phyloP scores from a whole-genome alignment of 495 filamentous ascomycete species.

The Halenospora varia region DNA sequence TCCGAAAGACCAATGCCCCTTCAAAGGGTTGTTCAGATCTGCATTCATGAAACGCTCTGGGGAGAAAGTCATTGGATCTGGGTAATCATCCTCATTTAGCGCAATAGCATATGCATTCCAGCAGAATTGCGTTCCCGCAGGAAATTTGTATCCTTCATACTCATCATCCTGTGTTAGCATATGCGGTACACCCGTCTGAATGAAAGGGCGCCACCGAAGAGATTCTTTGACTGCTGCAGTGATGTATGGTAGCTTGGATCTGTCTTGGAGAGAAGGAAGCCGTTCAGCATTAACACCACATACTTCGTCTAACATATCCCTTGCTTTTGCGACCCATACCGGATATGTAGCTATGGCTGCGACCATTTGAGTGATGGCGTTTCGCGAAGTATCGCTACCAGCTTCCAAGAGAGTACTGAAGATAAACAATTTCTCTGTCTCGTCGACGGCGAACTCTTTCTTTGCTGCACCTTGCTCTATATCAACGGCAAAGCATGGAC shows the following conservation, averaged over 20 bases:
- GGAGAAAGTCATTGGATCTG: constrained; percentile 30
- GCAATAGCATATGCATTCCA: constrained; percentile 29
- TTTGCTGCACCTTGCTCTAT: constrained; percentile 32
- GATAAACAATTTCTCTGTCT: constrained; percentile 34
- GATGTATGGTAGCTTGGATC: constrained; percentile 8
- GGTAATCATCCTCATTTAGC: constrained; percentile 25
- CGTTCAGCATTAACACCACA: constrained; percentile 30
- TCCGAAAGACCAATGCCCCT: constrained; percentile 39
- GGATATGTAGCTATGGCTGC: constrained; percentile 34
- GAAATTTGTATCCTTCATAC: constrained; percentile 47
- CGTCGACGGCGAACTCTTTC: constrained; percentile 34
- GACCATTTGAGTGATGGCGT: constrained; percentile 34
- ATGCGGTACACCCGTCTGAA: constrained; percentile 12
- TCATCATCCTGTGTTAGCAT: constrained; percentile 37
- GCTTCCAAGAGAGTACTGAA: constrained; percentile 36
- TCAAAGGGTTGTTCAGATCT: constrained; percentile 29
- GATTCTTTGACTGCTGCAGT: constrained; percentile 14
- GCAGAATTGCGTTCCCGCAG: constrained; percentile 39
- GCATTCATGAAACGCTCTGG: constrained; percentile 47
- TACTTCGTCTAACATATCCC: constrained; percentile 36
- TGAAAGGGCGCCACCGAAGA: constrained; percentile 12
- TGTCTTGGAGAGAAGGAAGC: constrained; percentile 33
- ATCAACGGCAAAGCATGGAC: constrained; percentile 30
- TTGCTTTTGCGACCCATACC: constrained; percentile 25
- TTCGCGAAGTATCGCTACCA: constrained; percentile 41